Evolutionary conservation across 106 monocot genomes (phyloP).

Genomic region (Hemerocallis citrina): DNA sequence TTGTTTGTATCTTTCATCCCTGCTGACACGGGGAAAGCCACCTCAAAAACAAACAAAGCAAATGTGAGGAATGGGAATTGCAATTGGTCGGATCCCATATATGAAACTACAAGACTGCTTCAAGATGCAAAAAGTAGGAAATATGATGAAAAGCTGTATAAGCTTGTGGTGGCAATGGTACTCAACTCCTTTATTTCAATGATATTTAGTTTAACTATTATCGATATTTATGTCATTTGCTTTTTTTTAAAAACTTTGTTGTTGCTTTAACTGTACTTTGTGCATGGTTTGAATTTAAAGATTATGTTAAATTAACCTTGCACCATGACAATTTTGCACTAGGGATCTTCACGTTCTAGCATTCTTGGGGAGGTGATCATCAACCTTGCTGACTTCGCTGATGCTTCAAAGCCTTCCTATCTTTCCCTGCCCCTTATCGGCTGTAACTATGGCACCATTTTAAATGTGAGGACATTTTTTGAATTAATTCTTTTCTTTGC

Average conservation of each 20-base stretch:
- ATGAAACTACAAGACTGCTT: constrained; percentile 93
- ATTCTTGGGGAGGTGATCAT: constrained; percentile 77
- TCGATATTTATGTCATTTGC: not conserved
- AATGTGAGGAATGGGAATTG: constrained; percentile 89
- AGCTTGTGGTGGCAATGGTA: constrained; percentile 96
- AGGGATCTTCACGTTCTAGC: constrained; percentile 84
- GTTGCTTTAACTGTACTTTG: not conserved
- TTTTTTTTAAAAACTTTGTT: not conserved
- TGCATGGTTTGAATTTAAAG: too few relatives aligned
- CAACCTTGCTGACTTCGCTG: constrained; percentile 86
- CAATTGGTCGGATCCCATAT: constrained; percentile 98
- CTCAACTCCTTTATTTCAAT: not conserved
- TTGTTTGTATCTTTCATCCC: constrained; percentile 86
- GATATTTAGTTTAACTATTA: not conserved
- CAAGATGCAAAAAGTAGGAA: constrained; percentile 61
- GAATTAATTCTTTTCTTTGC: not conserved
- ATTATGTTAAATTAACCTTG: not conserved
- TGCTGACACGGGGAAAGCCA: constrained; percentile 61
- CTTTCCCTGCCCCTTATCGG: constrained; percentile 60
- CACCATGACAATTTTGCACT: constrained; percentile 10
- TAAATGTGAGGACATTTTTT: constrained; percentile 56
- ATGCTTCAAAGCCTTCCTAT: constrained; percentile 78
- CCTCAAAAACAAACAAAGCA: constrained; percentile 87
- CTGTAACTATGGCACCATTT: constrained; percentile 74
- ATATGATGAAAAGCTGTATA: constrained; percentile 93